Base-by-base conservation (phyloP, 345 rosid species). In the Dimocarpus longan region DNA sequence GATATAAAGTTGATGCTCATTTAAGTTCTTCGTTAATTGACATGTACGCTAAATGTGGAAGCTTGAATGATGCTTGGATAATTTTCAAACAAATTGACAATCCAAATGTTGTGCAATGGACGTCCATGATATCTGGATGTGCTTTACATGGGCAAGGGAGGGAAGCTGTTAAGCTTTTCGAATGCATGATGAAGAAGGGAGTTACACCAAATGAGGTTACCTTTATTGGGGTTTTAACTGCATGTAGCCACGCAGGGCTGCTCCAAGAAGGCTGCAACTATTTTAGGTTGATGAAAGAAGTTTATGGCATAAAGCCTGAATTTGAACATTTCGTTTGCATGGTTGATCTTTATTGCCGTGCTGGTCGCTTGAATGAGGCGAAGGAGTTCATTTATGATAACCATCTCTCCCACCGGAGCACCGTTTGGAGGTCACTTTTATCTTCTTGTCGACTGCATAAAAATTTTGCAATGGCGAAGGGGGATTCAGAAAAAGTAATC, bases 261-360 rank as follows among this genome's bases (percentile, higher is more conserved):
- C 75, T 86, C 40, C 78, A 82, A 78, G 90, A 85, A 75, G 93
- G 91, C 5, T 46, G 78, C 50, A 75, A 80, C 75, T 85, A 86
- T 78, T 90, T 88, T 66, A 54, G 62, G 75, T 72, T 85, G 77
- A 86, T 90, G 93, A 84, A 84, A 77, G 81, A 82, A 70, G 83
- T 70, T 64, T 78, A 82, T 56, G 77, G 84, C 57, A 84, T 90
- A 76, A 79, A 76, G 68, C 93, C 91, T 15, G 64, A 65, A n/a
- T 65, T 85, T 62, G 90, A 90, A 65, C 93, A 90, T 76, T 88
- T 84, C 74, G 80, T 84, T 28, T 86, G 89, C 67, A 90, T 90
- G 93, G 91, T 86, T 60, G 91, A 88, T 79, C 84, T 90, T 28
- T 88, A 81, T 80, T 89, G 93, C 44, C 88, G 93, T 68, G 85